Percentiles rank a stretch among this genome's conserved stretches.
These are phyloP conservation scores for Salix viminalis DNA, from an alignment of 345 rosid genomes.

Conservation along the genomic window DNA sequence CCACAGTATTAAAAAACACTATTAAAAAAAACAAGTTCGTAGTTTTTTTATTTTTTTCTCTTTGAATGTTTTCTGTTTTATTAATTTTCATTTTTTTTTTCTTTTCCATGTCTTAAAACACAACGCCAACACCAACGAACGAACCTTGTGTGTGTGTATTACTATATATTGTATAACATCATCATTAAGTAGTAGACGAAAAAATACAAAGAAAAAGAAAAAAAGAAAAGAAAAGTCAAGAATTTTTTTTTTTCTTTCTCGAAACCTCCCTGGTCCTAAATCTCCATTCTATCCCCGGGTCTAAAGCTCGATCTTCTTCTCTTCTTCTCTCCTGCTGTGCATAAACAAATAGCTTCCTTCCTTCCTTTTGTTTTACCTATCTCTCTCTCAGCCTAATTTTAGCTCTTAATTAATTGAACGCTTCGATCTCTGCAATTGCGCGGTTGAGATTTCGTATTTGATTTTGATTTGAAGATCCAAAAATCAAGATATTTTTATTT, in stretches of 20 bases:
- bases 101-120: too few relatives aligned
- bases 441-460: neutral
- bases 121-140: too few relatives aligned
- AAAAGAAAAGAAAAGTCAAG: neutral
- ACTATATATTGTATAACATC: too few relatives aligned
- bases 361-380: neutral
- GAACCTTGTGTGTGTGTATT: too few relatives aligned
- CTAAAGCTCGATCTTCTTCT: constrained; percentile 12
- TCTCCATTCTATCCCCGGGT: neutral
- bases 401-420: neutral
- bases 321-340: neutral
- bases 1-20: too few relatives aligned
- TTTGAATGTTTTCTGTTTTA: too few relatives aligned
- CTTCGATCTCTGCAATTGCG: constrained; percentile 1
- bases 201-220: neutral
- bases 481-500: neutral
- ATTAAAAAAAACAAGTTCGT: too few relatives aligned
- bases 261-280: constrained; percentile 29
- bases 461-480: neutral
- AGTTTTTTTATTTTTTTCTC: too few relatives aligned
- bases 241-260: constrained; percentile 20
- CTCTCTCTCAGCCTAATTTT: neutral
- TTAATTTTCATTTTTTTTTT: neutral
- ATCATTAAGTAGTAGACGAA: neutral
- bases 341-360: neutral